Base-by-base conservation (phyloP, 106 monocot genomes). In the Platanthera guangdongensis region DNA sequence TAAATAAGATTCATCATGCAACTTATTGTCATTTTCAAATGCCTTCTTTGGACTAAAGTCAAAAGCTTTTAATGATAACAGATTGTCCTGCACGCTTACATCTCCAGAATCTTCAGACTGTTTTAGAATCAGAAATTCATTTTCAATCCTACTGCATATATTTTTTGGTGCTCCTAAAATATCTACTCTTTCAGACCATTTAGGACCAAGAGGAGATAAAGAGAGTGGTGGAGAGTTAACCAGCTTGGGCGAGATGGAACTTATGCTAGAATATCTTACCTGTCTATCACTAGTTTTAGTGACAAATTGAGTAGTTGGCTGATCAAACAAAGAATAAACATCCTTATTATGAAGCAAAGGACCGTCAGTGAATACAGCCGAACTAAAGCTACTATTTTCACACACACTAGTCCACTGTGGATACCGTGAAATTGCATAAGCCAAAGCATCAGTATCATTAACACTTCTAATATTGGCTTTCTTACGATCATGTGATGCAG, bases 201-300 rank as follows among this genome's bases (percentile, higher is more conserved):
- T 91, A 72, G 89, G 97, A 74, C 97, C 94, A 59, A 97, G 97
- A 51, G 97, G 97, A 77, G 97, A 97, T 70, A 92, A 75, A 8
- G 91, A 89, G 57, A 88, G 86, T 50, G 93, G 88, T 25, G 92
- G 83, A 45, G 93, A 88, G 57, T 81, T 78, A 49, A 84, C 46
- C 78, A 81, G 83, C 75, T 86, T 86, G 7, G 83, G 82, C 52
- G 85, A 84, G 22, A 77, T 77, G 15, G 62, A 30, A 55, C 78
- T 45, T 57, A 54, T 76, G 16, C 74, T 22, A 62, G 8, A 69
- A 57, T 63, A 70, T 68, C 70, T 72, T 68, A 50, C 1, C 18
- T 19, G 55, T 51, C 13, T 54, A 25, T 77, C 81, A 47, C 75
- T 79, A 22, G 63, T 69, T 28, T 55, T 16, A 77, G 79, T n/a